Conservation (phyloP, 371 early-diverging fungal genomes). For the Lichtheimia ornata region DNA sequence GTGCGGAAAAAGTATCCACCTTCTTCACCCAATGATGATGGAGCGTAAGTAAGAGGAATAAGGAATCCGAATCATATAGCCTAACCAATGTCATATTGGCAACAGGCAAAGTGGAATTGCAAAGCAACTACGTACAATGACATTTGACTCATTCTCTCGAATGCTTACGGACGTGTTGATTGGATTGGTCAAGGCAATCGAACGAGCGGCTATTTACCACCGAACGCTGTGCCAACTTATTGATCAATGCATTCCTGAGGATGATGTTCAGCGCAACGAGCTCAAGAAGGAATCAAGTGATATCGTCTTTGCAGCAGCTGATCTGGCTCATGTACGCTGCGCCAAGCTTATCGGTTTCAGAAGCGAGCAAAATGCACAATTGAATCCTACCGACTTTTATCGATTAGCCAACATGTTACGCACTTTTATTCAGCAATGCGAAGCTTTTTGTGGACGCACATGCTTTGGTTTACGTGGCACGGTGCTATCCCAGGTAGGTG, state of each 20-base stretch:
- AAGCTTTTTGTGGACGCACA: conserved; percentile 75
- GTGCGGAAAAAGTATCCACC: conserved; percentile 64
- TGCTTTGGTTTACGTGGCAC: conserved; percentile 86
- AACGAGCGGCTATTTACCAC: conserved; percentile 65
- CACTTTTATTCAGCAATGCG: conserved; percentile 78
- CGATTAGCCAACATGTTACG: conserved; percentile 73
- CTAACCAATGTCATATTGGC: not conserved
- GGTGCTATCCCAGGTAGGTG: conserved; percentile 66
- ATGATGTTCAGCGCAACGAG: not conserved
- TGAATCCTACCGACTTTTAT: conserved; percentile 87
- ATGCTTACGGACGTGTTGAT: conserved; percentile 73
- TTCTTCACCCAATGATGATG: conserved; percentile 7
- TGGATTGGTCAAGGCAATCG: conserved; percentile 63
- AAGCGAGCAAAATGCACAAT: conserved; percentile 84
- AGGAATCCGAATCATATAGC: not conserved
- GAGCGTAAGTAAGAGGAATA: conserved; percentile 4
- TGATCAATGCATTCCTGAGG: conserved; percentile 30
- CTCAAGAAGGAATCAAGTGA: conserved; percentile 58
- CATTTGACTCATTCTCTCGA: conserved; percentile 80
- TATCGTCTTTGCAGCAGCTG: conserved; percentile 73
- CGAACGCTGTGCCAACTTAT: conserved; percentile 52
- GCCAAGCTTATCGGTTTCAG: conserved; percentile 85
- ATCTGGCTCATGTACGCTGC: conserved; percentile 83
- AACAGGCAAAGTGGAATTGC: conserved; percentile 26
- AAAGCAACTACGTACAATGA: conserved; percentile 67